These are phyloP conservation scores for Gossypium davidsonii DNA, from an alignment of 441 rosid species.

Conservation along the genomic window DNA sequence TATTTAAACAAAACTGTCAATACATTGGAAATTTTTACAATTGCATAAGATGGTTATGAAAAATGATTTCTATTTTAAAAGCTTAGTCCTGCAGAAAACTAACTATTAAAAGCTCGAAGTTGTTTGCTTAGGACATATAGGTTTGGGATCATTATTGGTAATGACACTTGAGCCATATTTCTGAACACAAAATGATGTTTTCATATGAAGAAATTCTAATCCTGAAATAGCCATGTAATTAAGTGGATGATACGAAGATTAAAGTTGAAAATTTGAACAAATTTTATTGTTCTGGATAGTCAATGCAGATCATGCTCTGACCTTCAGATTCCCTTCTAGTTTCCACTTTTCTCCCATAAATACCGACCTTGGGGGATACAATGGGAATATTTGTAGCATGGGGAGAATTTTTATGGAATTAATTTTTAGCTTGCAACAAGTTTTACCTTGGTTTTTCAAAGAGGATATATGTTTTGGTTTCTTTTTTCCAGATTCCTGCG, in stretches of 20 bases:
- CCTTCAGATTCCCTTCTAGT: not conserved
- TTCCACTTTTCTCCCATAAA: not conserved
- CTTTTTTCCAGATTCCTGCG: conserved; percentile 57
- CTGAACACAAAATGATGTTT: not conserved
- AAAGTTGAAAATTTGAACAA: not conserved
- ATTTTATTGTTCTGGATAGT: not conserved
- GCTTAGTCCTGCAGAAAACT: not conserved
- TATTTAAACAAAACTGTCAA: not conserved
- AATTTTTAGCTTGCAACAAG: conserved; percentile 5
- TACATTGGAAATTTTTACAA: not conserved
- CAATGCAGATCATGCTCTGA: not conserved
- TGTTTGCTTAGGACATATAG: not conserved
- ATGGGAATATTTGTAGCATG: not conserved
- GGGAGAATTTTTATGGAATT: not conserved
- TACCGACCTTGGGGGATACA: not conserved
- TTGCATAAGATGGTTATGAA: not conserved
- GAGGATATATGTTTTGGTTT: not conserved
- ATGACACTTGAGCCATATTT: not conserved
- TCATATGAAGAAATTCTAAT: not conserved
- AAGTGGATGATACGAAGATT: not conserved
- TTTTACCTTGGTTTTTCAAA: conserved; percentile 9
- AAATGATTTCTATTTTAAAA: not conserved
- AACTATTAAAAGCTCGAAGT: not conserved
- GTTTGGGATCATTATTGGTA: not conserved
- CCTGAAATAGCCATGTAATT: not conserved